Evolutionary conservation across 768 basidiomycete species (phyloP).

Genomic region (Hortiboletus campestris): DNA sequence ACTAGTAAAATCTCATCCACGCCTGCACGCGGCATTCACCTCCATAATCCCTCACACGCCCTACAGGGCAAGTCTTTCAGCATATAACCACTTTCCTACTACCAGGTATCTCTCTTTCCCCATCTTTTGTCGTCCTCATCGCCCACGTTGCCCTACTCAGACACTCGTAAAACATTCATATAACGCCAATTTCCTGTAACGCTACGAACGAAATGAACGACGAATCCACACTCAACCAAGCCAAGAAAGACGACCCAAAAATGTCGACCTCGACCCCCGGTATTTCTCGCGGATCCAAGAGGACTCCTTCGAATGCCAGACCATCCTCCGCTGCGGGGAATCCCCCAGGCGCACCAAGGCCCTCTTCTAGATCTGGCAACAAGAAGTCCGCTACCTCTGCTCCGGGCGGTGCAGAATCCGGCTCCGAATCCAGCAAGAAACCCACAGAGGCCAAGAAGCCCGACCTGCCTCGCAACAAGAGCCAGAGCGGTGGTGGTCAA

Average conservation of each 20-base stretch:
- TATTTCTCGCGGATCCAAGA: slow-evolving; percentile 56
- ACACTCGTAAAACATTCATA: slow-evolving; percentile 50
- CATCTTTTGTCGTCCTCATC: slow-evolving; percentile 9
- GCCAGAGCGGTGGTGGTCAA: slow-evolving; percentile 44
- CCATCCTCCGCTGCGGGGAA: slow-evolving; percentile 42
- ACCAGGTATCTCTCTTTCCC: slow-evolving; percentile 39
- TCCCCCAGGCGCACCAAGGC: slow-evolving; percentile 48
- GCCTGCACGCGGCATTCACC: slow-evolving; percentile 56
- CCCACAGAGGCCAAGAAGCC: slow-evolving; percentile 54
- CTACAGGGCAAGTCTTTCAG: slow-evolving; percentile 83
- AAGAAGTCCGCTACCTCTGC: slow-evolving; percentile 48
- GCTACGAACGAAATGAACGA: slow-evolving; percentile 90
- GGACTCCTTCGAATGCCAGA: slow-evolving; percentile 47
- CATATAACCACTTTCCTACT: slow-evolving; percentile 40
- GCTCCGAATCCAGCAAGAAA: slow-evolving; percentile 71
- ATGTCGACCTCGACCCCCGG: slow-evolving; percentile 48
- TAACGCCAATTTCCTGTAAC: slow-evolving; percentile 38
- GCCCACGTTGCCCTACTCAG: slow-evolving; percentile 24
- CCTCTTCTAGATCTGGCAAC: slow-evolving; percentile 65
- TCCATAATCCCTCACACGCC: slow-evolving; percentile 73
- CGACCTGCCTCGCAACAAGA: slow-evolving; percentile 50
- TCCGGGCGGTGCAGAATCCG: slow-evolving; percentile 54
- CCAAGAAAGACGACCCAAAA: slow-evolving; percentile 71
- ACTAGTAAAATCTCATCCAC: slow-evolving; percentile 46
- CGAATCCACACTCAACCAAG: slow-evolving; percentile 51